Percentiles rank a stretch among this genome's conserved stretches.
Conservation (phyloP, 805 yeast species). For the Priceomyces haplophilus region DNA sequence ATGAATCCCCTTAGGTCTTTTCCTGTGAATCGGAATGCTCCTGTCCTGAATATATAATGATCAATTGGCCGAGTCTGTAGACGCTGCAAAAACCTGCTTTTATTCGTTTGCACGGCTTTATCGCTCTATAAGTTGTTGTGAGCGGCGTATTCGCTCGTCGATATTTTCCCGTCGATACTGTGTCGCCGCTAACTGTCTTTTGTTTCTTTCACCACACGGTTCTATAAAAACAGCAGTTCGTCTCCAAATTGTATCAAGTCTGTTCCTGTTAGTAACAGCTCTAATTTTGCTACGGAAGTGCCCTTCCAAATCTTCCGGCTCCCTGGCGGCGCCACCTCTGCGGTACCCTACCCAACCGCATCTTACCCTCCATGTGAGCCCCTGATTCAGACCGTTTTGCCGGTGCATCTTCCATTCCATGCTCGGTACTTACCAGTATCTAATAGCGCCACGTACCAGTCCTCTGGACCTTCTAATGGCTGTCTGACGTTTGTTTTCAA, state of each 20-base stretch:
- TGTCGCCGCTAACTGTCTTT: background rate
- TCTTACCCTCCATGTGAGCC: no score
- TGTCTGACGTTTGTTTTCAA: background rate
- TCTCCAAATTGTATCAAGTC: background rate
- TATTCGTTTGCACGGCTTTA: no score
- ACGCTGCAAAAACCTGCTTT: no score
- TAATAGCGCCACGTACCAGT: background rate
- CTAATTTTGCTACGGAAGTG: no score
- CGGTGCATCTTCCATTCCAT: no score
- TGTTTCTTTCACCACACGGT: background rate
- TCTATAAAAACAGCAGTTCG: background rate
- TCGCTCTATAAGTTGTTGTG: background rate
- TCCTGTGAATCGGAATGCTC: no score
- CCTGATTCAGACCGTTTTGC: no score
- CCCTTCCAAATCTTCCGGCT: background rate
- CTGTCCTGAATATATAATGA: no score
- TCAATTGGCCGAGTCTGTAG: no score
- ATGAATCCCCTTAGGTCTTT: no score
- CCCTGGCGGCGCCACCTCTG: background rate
- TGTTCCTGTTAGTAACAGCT: background rate
- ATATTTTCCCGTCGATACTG: background rate
- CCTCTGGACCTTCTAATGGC: conserved; percentile 1
- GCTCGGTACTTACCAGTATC: background rate
- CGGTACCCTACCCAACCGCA: background rate
- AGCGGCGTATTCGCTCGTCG: background rate